A percentile compares a stretch with the other conserved stretches of the same genome.
phyloP scores from a whole-genome alignment of 108 stramenopile species.

The Pseudonitzschia pungens region DNA sequence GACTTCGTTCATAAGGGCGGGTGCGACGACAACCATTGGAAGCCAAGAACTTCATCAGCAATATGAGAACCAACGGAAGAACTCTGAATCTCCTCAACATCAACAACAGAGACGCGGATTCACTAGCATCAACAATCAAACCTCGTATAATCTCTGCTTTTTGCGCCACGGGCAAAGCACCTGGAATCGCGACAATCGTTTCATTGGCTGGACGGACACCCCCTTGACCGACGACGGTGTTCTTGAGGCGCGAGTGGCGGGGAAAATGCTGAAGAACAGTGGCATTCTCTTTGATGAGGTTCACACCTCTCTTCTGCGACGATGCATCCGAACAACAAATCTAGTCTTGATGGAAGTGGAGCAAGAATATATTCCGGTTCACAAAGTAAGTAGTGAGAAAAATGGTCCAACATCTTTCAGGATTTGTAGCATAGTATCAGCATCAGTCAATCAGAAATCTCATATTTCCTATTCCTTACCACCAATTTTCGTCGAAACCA shows the following conservation, averaged over 20 bases:
- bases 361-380: constrained; percentile 89
- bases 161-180: constrained; percentile 87
- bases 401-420: neutral
- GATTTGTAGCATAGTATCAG: too few relatives aligned
- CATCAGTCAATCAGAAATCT: neutral
- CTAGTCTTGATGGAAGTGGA: constrained; percentile 86
- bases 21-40: neutral
- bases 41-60: neutral
- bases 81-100: neutral
- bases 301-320: constrained; percentile 78
- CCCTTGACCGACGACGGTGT: constrained; percentile 92
- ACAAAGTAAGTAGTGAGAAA: constrained; percentile 38
- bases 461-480: neutral
- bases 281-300: constrained; percentile 85
- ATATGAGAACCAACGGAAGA: neutral
- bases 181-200: constrained; percentile 93
- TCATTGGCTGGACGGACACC: constrained; percentile 91
- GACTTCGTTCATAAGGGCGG: neutral
- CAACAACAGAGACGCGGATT: constrained; percentile 14
- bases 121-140: constrained; percentile 30
- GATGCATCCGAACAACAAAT: constrained; percentile 81
- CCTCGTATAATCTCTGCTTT: constrained; percentile 70
- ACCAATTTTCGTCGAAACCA: neutral
- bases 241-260: constrained; percentile 90
- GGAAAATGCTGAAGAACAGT: constrained; percentile 69